Percentiles rank a stretch among this genome's conserved stretches.
These are phyloP conservation scores for Globisporangium echinulatum DNA, from an alignment of 352 stramenopile genomes.

Conservation along the genomic window DNA sequence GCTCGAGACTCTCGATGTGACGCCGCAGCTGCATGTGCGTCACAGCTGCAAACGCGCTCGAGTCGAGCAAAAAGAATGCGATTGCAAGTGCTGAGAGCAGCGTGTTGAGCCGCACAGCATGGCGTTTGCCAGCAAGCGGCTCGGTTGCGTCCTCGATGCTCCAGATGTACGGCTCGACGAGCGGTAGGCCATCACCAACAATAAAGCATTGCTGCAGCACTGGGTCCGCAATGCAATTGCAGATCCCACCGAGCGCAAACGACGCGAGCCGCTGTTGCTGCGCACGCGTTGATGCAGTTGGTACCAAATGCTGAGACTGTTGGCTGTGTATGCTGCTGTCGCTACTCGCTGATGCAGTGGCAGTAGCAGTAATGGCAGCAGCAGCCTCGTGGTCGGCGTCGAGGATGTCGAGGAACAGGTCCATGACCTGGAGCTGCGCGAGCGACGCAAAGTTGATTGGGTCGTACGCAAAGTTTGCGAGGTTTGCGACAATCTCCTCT, in stretches of 20 bases:
- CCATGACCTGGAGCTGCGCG: slow-evolving; percentile 49
- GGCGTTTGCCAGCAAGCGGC: not conserved
- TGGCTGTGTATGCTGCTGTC: not conserved
- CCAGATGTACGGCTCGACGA: slow-evolving; percentile 39
- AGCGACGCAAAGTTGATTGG: slow-evolving; percentile 75
- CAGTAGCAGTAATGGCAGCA: too few relatives aligned
- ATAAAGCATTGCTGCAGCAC: slow-evolving; percentile 53
- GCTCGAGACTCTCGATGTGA: slow-evolving; percentile 26
- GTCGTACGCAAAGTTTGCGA: slow-evolving; percentile 84
- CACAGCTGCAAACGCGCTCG: slow-evolving; percentile 32
- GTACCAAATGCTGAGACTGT: not conserved
- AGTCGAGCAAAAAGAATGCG: slow-evolving; percentile 67
- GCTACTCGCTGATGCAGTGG: not conserved
- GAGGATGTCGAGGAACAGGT: slow-evolving; percentile 75
- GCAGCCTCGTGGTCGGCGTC: slow-evolving; percentile 31
- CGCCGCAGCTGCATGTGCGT: slow-evolving; percentile 23
- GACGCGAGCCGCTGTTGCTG: slow-evolving; percentile 38
- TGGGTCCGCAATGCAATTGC: slow-evolving; percentile 66
- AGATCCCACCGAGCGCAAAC: slow-evolving; percentile 70
- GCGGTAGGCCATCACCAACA: slow-evolving; percentile 33
- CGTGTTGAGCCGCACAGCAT: slow-evolving; percentile 26
- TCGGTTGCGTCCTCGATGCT: slow-evolving; percentile 12
- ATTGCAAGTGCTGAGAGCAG: slow-evolving; percentile 49
- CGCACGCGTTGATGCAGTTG: slow-evolving; percentile 1
- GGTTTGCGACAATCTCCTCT: slow-evolving; percentile 70